Evolutionary conservation across 345 rosid genomes (phyloP).

Genomic region (Eucalyptus camaldulensis): DNA sequence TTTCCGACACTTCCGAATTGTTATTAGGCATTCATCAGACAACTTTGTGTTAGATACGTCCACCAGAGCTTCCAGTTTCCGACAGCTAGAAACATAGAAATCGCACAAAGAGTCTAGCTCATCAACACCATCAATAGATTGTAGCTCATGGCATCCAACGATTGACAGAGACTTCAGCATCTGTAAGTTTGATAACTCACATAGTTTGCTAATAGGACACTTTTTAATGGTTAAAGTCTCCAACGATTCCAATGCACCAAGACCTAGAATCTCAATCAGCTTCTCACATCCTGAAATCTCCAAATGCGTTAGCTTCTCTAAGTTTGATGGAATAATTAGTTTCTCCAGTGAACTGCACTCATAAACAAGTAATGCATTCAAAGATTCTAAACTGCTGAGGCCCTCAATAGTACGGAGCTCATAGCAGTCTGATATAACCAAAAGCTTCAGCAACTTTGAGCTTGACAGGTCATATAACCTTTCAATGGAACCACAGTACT

Average conservation of each 20-base stretch:
- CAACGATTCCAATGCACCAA: not conserved
- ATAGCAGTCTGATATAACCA: not conserved
- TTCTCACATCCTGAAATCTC: not conserved
- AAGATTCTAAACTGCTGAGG: not conserved
- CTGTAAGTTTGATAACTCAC: not conserved
- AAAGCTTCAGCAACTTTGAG: not conserved
- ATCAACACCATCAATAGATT: not conserved
- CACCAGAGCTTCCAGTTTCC: not conserved
- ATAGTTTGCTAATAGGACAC: not conserved
- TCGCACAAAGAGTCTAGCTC: not conserved
- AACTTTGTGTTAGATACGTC: not conserved
- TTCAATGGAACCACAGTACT: not conserved
- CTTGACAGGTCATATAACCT: not conserved
- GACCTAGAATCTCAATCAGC: not conserved
- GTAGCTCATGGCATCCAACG: not conserved
- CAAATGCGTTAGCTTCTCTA: not conserved
- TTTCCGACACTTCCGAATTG: not conserved
- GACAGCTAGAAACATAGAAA: not conserved
- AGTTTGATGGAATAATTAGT: not conserved
- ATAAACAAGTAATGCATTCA: not conserved
- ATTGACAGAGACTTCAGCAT: not conserved
- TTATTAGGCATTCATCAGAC: not conserved
- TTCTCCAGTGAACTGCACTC: not conserved
- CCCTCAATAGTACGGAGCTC: not conserved
- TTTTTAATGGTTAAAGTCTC: not conserved